Evolutionary conservation across 1,284 basidiomycete genomes (phyloP).

Genomic region (Microbotryum lychnidis-dioicae): DNA sequence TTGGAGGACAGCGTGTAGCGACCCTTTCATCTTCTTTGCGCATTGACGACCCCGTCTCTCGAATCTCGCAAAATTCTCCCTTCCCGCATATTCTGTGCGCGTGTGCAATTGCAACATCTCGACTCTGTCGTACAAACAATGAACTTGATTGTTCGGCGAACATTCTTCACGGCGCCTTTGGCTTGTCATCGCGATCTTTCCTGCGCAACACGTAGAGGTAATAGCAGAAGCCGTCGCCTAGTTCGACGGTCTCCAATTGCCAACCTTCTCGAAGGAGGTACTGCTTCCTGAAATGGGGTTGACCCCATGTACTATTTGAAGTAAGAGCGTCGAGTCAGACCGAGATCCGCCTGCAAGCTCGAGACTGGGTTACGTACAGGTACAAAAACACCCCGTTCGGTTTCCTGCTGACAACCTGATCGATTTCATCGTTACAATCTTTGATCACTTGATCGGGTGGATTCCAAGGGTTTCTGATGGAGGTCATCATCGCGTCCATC

Average conservation of each 20-base stretch:
- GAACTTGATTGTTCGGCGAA: too few species aligned
- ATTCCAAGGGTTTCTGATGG: slow-evolving; percentile 59
- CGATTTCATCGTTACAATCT: slow-evolving; percentile 70
- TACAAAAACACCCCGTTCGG: slow-evolving; percentile 14
- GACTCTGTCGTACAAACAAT: too few species aligned
- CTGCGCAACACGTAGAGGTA: slow-evolving; percentile 16
- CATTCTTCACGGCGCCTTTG: too few species aligned
- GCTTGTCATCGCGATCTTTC: not conserved
- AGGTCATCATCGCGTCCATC: slow-evolving; percentile 90
- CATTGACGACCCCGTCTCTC: too few species aligned
- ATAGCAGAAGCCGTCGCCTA: slow-evolving; percentile 26
- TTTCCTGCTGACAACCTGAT: slow-evolving; percentile 54
- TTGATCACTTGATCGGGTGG: slow-evolving; percentile 66
- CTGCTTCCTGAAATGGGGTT: slow-evolving; percentile 25
- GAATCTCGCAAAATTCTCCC: too few species aligned
- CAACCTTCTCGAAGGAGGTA: slow-evolving; percentile 20
- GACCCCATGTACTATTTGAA: slow-evolving; percentile 8
- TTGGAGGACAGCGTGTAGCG: slow-evolving; percentile 24
- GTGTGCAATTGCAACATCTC: too few species aligned
- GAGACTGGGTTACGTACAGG: slow-evolving; percentile 11
- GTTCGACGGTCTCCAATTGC: slow-evolving; percentile 13
- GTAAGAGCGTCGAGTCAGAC: not conserved
- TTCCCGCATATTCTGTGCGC: too few species aligned
- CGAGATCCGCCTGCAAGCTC: slow-evolving; percentile 10
- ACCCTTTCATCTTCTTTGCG: not conserved